Evolutionary conservation across 208 protist genomes (phyloP), one percentile per base, ranked within the genome.

Genomic region (Acanthamoeba rhysodes): DNA sequence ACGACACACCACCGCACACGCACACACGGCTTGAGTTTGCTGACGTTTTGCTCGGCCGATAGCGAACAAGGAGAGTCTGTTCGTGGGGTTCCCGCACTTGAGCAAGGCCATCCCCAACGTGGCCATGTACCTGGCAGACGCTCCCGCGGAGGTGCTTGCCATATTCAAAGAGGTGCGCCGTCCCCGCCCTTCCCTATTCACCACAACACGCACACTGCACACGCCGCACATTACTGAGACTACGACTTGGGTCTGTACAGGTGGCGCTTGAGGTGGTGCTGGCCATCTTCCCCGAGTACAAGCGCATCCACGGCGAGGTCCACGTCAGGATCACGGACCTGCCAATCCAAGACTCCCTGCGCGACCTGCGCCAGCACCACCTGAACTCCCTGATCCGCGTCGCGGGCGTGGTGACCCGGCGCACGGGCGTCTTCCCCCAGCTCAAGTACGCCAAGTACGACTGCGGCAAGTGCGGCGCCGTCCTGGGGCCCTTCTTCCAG

Each of bases 341-440:
- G 50, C 99, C 99, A 29, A 95, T 99, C 68, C 98, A 98, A 82
- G 99, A 99, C 95, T 98, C 98, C 29, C 98, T 99, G 72, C 98
- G 99, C 37, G 99, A 99, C 64, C 98, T 99, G 68, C 98, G 99
- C n/a, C 95, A 97, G 45, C 94, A 98, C 68, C 99, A 99, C 95
- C 98, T 99, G 96, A 99, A 99, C 97, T 97, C 98, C 57, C 97
- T 99, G 1, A 98, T 99, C 45, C 98, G 98, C 45, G 99, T 99
- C 48, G 97, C 98, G 82, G 99, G 99, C 62, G 99, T 99, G 7
- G 99, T 99, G 20, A 99, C 99, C 29, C 97, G 99, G 22, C 98
- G 99, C 68, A 99, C 99, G 0, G 97, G 97, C 22, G 99, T 99
- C 70, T 99, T 99, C 95, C 99, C 99, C 53, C 99, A 99, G 96